phyloP scores from a whole-genome alignment of 495 filamentous ascomycete species.

The Aspergillus conjunctus region DNA sequence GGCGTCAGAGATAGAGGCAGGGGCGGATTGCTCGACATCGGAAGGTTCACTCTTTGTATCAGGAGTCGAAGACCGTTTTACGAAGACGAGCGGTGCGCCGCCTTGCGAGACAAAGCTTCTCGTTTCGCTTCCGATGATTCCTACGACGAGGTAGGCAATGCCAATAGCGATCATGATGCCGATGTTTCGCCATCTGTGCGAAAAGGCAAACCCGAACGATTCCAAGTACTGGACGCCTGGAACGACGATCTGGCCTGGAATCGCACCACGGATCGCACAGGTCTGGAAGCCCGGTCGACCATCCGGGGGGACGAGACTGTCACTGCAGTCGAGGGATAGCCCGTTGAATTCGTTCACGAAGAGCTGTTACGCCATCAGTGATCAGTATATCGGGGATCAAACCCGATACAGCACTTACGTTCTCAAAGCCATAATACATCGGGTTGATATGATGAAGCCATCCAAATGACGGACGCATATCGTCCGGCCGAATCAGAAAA shows the following conservation, averaged over 20 bases:
- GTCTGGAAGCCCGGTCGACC: constrained; percentile 5
- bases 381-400: too few relatives aligned
- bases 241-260: background rate
- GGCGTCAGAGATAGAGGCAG: background rate
- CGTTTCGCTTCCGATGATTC: constrained; percentile 5
- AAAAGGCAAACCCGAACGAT: background rate
- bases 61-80: background rate
- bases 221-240: constrained; percentile 5
- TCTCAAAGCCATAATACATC: constrained; percentile 69
- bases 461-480: constrained; percentile 72
- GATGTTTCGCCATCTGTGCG: constrained; percentile 11
- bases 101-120: constrained; percentile 7
- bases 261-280: constrained; percentile 3
- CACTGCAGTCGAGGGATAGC: constrained; percentile 2
- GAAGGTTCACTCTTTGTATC: too few relatives aligned
- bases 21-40: constrained; percentile 4
- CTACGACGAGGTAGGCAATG: constrained; percentile 7
- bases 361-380: too few relatives aligned
- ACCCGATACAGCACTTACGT: too few relatives aligned
- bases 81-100: background rate
- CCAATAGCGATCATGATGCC: constrained; percentile 12
- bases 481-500: constrained; percentile 59
- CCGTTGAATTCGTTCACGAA: constrained; percentile 63
- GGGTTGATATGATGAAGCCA: constrained; percentile 76
- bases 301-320: constrained; percentile 2